phyloP scores from a whole-genome alignment of 805 yeast genomes.

The Candida montana region DNA sequence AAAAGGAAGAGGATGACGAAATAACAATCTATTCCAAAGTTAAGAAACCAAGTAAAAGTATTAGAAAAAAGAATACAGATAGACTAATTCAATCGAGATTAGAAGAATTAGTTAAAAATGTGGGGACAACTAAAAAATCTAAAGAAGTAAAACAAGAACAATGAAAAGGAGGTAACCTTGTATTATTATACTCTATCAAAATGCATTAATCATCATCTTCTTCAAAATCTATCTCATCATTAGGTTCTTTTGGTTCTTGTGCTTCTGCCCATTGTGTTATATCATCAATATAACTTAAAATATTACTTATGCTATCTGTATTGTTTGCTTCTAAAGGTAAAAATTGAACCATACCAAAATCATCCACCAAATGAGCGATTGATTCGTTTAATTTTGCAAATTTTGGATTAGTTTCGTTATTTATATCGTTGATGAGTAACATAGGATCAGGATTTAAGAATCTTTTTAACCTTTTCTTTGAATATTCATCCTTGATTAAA shows the following conservation, averaged over 20 bases:
- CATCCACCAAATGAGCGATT: slow-evolving; percentile 89
- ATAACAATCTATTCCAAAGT: background rate
- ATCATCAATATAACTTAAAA: slow-evolving; percentile 89
- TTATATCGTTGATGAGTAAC: slow-evolving; percentile 48
- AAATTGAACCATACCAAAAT: slow-evolving; percentile 98
- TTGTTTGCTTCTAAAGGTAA: slow-evolving; percentile 79
- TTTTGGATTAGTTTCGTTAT: slow-evolving; percentile 49
- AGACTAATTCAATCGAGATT: slow-evolving; percentile 19
- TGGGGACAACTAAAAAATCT: slow-evolving; percentile 14
- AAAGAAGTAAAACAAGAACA: background rate
- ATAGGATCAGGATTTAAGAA: slow-evolving; percentile 91
- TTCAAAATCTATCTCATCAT: slow-evolving; percentile 65
- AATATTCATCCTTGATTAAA: slow-evolving; percentile 71
- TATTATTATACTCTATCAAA: no score
- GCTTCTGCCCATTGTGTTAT: slow-evolving; percentile 96
- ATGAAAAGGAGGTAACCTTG: slow-evolving; percentile 1
- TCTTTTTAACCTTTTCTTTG: slow-evolving; percentile 71
- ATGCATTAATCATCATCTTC: slow-evolving; percentile 44
- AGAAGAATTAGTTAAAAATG: slow-evolving; percentile 18
- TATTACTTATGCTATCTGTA: slow-evolving; percentile 72
- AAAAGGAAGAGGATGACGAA: slow-evolving; percentile 1
- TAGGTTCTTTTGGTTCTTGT: slow-evolving; percentile 96
- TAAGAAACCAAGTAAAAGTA: slow-evolving; percentile 9
- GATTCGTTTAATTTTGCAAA: slow-evolving; percentile 69
- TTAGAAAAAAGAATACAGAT: slow-evolving; percentile 10